Conservation (phyloP, 2,329 filamentous ascomycete genomes). For the Cladosporium sp. region DNA sequence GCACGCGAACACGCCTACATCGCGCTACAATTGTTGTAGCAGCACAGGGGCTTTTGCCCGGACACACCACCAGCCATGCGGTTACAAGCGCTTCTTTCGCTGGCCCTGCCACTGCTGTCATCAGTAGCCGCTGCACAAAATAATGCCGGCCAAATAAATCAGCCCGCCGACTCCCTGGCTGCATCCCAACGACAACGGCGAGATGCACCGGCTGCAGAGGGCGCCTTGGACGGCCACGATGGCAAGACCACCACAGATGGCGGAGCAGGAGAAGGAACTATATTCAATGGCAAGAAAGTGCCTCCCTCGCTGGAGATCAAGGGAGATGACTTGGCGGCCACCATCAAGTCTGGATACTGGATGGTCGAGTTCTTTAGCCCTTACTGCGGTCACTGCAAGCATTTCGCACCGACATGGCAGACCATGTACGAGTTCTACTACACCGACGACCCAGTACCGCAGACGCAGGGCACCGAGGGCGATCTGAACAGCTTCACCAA, state of each 20-base stretch:
- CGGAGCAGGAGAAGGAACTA: constrained; percentile 45
- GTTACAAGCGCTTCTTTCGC: constrained; percentile 32
- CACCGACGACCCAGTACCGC: constrained; percentile 72
- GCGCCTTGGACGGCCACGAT: constrained; percentile 36
- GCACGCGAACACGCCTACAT: constrained; percentile 11
- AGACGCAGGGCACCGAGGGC: constrained; percentile 51
- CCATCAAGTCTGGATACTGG: constrained; percentile 69
- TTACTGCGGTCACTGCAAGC: constrained; percentile 69
- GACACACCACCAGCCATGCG: constrained; percentile 32
- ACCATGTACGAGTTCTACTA: constrained; percentile 95
- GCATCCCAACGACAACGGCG: constrained; percentile 13
- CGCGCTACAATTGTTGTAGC: background rate
- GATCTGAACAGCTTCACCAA: constrained; percentile 70
- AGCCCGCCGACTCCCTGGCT: constrained; percentile 20
- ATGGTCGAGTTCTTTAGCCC: constrained; percentile 56
- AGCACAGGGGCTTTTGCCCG: constrained; percentile 30
- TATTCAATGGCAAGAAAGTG: constrained; percentile 68
- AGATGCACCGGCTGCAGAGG: constrained; percentile 25
- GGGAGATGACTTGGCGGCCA: constrained; percentile 59
- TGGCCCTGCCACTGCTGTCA: constrained; percentile 34
- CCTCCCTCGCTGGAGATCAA: constrained; percentile 66
- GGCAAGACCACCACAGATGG: constrained; percentile 41
- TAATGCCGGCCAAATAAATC: constrained; percentile 24
- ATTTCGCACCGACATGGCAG: constrained; percentile 82
- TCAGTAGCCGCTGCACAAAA: constrained; percentile 27